Evolutionary conservation across 75 land plant genomes (phyloP).

Genomic region (Cupressus sempervirens): DNA sequence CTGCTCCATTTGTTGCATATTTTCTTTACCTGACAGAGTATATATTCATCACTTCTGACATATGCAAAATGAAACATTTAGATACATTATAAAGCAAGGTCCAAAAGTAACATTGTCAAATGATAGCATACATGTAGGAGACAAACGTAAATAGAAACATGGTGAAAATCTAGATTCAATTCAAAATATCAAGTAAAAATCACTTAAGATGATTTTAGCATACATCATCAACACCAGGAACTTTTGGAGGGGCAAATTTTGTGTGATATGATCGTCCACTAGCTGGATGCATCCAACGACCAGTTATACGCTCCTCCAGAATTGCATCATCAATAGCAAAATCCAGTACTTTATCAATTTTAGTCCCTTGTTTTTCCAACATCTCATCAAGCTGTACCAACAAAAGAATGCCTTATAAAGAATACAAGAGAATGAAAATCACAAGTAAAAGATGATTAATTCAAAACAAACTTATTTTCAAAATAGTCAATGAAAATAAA

Average conservation of each 20-base stretch:
- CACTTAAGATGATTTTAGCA: constrained; percentile 12
- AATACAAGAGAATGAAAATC: background rate
- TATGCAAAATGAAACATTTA: background rate
- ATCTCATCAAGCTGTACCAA: constrained; percentile 75
- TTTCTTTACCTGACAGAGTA: background rate
- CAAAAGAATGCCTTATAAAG: constrained; percentile 9
- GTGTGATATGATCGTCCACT: constrained; percentile 89
- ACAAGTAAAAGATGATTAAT: background rate
- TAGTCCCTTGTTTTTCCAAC: constrained; percentile 67
- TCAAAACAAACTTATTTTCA: background rate
- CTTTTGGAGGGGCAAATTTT: constrained; percentile 94
- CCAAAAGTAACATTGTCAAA: background rate
- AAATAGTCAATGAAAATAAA: background rate
- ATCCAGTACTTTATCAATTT: constrained; percentile 76
- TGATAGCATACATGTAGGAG: background rate
- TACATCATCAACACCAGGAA: constrained; percentile 90
- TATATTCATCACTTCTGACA: background rate
- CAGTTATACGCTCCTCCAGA: constrained; percentile 93
- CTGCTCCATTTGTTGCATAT: background rate
- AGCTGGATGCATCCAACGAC: constrained; percentile 90
- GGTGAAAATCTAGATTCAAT: background rate
- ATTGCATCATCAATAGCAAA: constrained; percentile 82
- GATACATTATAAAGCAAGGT: background rate
- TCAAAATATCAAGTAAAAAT: background rate
- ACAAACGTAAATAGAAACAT: background rate